phyloP scores from a whole-genome alignment of 2,329 filamentous ascomycete genomes.

The Basipetospora chlamydospora region DNA sequence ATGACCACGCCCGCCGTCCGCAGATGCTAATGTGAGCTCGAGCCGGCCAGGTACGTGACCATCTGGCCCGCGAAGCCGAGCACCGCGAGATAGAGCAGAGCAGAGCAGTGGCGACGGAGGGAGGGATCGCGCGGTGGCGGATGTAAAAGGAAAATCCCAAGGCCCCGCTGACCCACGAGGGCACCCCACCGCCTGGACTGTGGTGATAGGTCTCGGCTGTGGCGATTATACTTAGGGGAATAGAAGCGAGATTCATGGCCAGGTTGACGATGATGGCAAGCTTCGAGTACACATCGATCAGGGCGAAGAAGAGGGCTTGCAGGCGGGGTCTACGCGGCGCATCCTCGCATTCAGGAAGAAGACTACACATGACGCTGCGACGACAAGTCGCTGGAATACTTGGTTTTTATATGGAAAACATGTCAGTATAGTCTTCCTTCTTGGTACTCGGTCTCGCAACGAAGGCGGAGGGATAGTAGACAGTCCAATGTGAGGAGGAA shows the following conservation, averaged over 20 bases:
- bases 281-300: conserved; percentile 31
- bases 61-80: conserved; percentile 46
- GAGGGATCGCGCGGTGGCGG: conserved; percentile 39
- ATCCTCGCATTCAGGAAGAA: conserved; percentile 43
- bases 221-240: conserved; percentile 35
- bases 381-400: conserved; percentile 24
- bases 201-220: conserved; percentile 19
- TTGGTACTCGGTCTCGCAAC: conserved; percentile 7
- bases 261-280: conserved; percentile 34
- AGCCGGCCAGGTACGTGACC: conserved; percentile 46
- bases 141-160: conserved; percentile 29
- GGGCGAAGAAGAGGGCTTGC: conserved; percentile 43
- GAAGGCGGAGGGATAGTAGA: not conserved
- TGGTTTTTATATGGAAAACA: not conserved
- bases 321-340: conserved; percentile 46
- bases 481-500: not conserved
- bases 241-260: conserved; percentile 32
- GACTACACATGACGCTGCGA: conserved; percentile 30
- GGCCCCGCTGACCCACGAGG: conserved; percentile 3
- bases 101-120: conserved; percentile 42
- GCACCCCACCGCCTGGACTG: not conserved
- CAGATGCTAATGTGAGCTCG: conserved; percentile 37
- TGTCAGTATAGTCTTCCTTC: not conserved
- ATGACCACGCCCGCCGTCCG: conserved; percentile 37
- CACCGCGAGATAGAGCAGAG: conserved; percentile 50